Evolutionary conservation across 208 protist genomes (phyloP).

Genomic region (Endotrypanum monterogeii): DNA sequence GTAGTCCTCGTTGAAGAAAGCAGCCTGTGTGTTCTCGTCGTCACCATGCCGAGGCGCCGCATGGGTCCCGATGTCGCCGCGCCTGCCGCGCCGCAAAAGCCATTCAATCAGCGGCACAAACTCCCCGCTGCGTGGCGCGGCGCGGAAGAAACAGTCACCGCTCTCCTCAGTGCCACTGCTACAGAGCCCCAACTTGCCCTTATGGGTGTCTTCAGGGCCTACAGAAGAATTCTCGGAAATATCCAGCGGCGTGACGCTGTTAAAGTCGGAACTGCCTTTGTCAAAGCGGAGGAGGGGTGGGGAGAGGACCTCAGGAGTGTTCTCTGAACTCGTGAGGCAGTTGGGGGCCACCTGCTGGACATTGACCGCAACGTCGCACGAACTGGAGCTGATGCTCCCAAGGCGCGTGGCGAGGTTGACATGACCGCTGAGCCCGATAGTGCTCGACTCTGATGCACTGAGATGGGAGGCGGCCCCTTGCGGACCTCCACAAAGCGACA

Average conservation of each 20-base stretch:
- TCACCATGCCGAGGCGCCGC: background rate
- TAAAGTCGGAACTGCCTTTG: background rate
- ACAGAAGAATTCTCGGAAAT: constrained; percentile 22
- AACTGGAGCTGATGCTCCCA: background rate
- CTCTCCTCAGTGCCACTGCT: constrained; percentile 5
- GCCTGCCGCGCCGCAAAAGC: constrained; percentile 29
- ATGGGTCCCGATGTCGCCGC: constrained; percentile 4
- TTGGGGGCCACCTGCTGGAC: background rate
- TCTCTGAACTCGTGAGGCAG: constrained; percentile 23
- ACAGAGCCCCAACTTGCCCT: constrained; percentile 9
- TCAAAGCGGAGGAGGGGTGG: constrained; percentile 9
- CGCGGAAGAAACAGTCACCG: constrained; percentile 16
- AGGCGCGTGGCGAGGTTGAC: background rate
- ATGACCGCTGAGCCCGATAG: background rate
- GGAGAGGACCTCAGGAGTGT: background rate
- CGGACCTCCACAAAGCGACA: background rate
- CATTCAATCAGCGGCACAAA: constrained; percentile 37
- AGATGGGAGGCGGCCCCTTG: background rate
- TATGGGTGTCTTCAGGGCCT: constrained; percentile 11
- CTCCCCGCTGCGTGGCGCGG: constrained; percentile 20
- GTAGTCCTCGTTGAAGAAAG: constrained; percentile 33
- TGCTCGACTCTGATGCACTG: background rate
- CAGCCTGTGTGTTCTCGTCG: constrained; percentile 7
- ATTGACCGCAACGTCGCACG: constrained; percentile 1
- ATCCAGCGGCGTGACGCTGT: constrained; percentile 4